Evolutionary conservation across 2,329 filamentous ascomycete genomes (phyloP).

Genomic region (Aspergillus pseudoviridinutans): DNA sequence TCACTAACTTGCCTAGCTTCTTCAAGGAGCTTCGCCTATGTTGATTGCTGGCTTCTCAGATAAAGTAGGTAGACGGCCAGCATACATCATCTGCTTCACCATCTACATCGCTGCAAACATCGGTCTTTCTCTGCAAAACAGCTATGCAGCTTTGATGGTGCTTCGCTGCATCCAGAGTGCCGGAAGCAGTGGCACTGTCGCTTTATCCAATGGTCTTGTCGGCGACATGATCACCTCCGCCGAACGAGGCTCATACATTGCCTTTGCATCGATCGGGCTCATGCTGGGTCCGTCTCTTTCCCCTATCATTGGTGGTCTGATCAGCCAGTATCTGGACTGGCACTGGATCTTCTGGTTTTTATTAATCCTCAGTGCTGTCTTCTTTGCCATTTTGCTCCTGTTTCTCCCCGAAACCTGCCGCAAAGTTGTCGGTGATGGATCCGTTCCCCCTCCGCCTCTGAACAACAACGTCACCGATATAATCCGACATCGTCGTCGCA

Average conservation of each 20-base stretch:
- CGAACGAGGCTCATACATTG: conserved; percentile 60
- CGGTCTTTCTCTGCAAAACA: conserved; percentile 36
- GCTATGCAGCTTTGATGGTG: conserved; percentile 35
- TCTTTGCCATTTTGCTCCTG: conserved; percentile 53
- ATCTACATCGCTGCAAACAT: conserved; percentile 43
- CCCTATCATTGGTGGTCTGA: conserved; percentile 61
- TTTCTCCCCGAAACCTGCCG: conserved; percentile 52
- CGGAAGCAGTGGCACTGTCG: conserved; percentile 40
- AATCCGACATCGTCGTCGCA: conserved; percentile 19
- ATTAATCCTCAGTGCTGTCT: conserved; percentile 48
- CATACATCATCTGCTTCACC: conserved; percentile 51
- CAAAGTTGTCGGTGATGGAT: conserved; percentile 38
- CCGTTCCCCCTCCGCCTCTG: conserved; percentile 21
- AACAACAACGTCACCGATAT: conserved; percentile 21
- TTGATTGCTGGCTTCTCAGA: conserved; percentile 51
- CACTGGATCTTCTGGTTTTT: conserved; percentile 64
- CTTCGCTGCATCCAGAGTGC: conserved; percentile 40
- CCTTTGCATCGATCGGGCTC: conserved; percentile 22
- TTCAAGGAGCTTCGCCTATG: conserved; percentile 45
- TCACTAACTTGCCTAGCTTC: conserved; percentile 3
- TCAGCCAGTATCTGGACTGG: conserved; percentile 65
- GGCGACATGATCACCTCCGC: conserved; percentile 63
- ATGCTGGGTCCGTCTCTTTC: conserved; percentile 48
- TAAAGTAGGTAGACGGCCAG: conserved; percentile 48
- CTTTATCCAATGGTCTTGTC: conserved; percentile 38